Evolutionary conservation across 1,284 basidiomycete genomes (phyloP), one percentile per base, ranked within the genome.

Genomic region (Fomes fomentarius): DNA sequence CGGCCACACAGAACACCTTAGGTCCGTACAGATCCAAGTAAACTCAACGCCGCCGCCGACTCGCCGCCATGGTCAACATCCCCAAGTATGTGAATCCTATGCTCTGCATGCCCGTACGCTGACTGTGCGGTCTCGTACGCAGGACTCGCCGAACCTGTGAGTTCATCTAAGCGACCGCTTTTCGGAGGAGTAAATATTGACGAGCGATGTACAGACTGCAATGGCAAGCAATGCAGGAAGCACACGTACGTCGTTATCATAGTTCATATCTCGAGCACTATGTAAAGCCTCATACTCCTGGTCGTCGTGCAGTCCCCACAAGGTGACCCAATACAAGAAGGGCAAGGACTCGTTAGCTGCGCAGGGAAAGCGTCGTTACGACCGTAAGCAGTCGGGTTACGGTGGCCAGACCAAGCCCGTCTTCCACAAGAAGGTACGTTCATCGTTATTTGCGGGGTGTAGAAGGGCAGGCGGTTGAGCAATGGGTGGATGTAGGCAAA

Each of bases 371-470:
- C 93, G 96, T 73, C 95, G 97, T 85, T 99, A 99, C 81, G 96
- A 98, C 83, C 88, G 93, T 69, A 98, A 97, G 85, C 95, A 97
- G 79, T 91, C 90, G 71, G 96, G 96, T 82, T 99, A 98, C 81
- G 96, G 96, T 92, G 96, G 96, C 83, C 96, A 98, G 84, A 99
- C 96, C 64, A 99, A 99, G 85, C 96, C 97, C 66, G 96, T 98
- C 76, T 98, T 98, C 91, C 96, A 98, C 92, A 98, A 96, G 84
- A 96, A 95, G 88, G 92, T 87, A 61, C 66, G 80, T 76, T n/a
- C 2, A 4, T 0, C 3, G 12, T 34, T 30, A 17, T 21, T 31
- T 26, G 14, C 12, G 21, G 7, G 19, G 8, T 10, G 7, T 10
- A 39, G 11, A 24, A 10, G 31, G 58, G 35, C 90, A 87, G 88